Evolutionary conservation across 1,284 basidiomycete genomes (phyloP).

Genomic region (Ganoderma multipileum): DNA sequence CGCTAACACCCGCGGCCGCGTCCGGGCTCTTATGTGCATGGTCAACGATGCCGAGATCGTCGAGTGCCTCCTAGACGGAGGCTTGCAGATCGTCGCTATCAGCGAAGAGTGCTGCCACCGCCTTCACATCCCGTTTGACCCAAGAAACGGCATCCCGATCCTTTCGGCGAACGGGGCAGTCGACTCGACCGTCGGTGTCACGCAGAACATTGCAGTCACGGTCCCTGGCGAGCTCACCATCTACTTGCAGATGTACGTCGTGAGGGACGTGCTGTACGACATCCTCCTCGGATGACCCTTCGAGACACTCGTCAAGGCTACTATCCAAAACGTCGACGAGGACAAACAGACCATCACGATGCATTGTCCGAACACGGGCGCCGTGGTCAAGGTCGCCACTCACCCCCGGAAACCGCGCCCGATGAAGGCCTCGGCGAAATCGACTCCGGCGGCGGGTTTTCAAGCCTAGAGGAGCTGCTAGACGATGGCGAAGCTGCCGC

Average conservation of each 20-base stretch:
- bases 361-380: constrained; percentile 35
- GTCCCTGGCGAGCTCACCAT: neutral
- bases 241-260: constrained; percentile 36
- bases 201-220: neutral
- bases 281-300: constrained; percentile 44
- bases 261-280: constrained; percentile 39
- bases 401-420: too few species aligned
- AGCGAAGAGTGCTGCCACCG: too few species aligned
- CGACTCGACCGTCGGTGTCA: neutral
- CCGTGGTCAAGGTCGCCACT: constrained; percentile 33
- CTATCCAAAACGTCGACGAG: constrained; percentile 32
- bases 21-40: too few species aligned
- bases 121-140: too few species aligned
- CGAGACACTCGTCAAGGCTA: constrained; percentile 39
- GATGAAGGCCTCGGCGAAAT: too few species aligned
- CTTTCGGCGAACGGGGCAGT: neutral
- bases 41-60: too few species aligned
- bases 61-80: too few species aligned
- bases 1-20: too few species aligned
- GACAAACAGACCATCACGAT: constrained; percentile 36
- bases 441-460: constrained; percentile 1
- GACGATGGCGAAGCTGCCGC: neutral
- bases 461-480: neutral
- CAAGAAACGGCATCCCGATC: too few species aligned
- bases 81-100: too few species aligned